Evolutionary conservation across 2,329 filamentous ascomycete genomes (phyloP).

Genomic region (Fusarium algeriense): DNA sequence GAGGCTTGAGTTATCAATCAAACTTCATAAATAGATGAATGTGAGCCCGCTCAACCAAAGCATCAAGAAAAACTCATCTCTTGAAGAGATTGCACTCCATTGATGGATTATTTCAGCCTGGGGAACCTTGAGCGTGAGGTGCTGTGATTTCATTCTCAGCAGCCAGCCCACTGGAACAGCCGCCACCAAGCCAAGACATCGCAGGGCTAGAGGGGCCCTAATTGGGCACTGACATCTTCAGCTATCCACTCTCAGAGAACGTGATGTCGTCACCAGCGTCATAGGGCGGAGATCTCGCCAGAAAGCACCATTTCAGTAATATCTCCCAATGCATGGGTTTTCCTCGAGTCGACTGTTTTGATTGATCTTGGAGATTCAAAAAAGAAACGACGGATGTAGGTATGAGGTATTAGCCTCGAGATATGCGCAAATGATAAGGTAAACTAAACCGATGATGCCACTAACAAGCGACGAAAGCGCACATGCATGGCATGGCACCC

Average conservation of each 20-base stretch:
- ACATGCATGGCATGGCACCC: slow-evolving; percentile 18
- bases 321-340: slow-evolving; percentile 18
- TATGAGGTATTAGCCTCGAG: slow-evolving; percentile 24
- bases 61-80: neutral
- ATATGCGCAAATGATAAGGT: slow-evolving; percentile 11
- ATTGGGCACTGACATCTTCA: slow-evolving; percentile 18
- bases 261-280: slow-evolving; percentile 49
- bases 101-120: slow-evolving; percentile 8
- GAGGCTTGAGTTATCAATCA: slow-evolving; percentile 21
- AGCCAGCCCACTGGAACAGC: slow-evolving; percentile 38
- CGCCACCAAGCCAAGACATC: slow-evolving; percentile 32
- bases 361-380: neutral
- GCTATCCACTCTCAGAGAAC: slow-evolving; percentile 14
- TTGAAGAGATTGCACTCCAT: neutral
- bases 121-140: slow-evolving; percentile 40
- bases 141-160: slow-evolving; percentile 31
- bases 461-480: slow-evolving; percentile 17
- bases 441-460: slow-evolving; percentile 35
- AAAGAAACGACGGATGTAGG: slow-evolving; percentile 14
- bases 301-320: slow-evolving; percentile 26
- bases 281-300: slow-evolving; percentile 44
- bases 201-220: neutral
- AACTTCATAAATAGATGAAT: slow-evolving; percentile 9
- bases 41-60: neutral
- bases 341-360: slow-evolving; percentile 1